Evolutionary conservation across 768 basidiomycete species (phyloP).

Genomic region (Pulveroboletus ravenelii): DNA sequence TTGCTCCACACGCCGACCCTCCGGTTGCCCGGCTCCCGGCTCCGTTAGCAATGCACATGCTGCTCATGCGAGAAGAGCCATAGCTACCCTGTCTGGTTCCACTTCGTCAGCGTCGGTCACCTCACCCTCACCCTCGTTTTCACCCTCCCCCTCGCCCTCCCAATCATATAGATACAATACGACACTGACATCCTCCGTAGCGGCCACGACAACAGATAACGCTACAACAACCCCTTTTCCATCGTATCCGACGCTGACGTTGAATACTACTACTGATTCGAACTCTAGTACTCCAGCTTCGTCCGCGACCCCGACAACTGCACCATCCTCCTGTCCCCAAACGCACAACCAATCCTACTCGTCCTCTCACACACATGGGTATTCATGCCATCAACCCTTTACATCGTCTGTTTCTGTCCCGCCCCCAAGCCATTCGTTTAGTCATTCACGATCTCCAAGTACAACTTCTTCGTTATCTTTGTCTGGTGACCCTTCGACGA

Average conservation of each 20-base stretch:
- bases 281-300: neutral
- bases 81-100: slow-evolving; percentile 11
- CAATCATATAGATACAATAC: neutral
- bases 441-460: neutral
- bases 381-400: neutral
- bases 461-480: slow-evolving; percentile 1
- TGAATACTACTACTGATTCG: neutral
- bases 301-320: neutral
- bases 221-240: slow-evolving; percentile 10
- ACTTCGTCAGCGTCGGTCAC: neutral
- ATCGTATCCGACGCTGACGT: neutral
- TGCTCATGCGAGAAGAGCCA: slow-evolving; percentile 29
- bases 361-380: neutral
- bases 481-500: neutral
- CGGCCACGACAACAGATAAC: neutral
- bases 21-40: slow-evolving; percentile 49
- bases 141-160: no score
- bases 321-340: neutral
- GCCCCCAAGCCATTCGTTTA: neutral
- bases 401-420: neutral
- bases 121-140: neutral
- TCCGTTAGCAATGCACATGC: slow-evolving; percentile 47
- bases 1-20: slow-evolving; percentile 55
- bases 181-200: slow-evolving; percentile 1
- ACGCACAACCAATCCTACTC: neutral